phyloP scores from a whole-genome alignment of 306 rosid genomes.

The Cucurbita argyrosperma region DNA sequence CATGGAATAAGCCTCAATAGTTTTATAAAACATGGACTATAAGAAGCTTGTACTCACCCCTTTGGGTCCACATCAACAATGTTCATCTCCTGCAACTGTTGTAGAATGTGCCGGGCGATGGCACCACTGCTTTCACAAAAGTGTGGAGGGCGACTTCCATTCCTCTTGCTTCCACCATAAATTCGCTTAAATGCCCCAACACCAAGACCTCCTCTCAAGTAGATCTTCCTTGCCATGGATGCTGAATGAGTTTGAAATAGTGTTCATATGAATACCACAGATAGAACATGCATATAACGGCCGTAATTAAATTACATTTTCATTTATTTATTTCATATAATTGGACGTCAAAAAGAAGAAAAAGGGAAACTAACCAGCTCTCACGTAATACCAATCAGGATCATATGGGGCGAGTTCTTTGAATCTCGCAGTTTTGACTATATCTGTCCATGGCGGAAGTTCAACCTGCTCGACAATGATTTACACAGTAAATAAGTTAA shows the following conservation, averaged over 20 bases:
- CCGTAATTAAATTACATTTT: too few relatives aligned
- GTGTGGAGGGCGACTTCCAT: conserved; percentile 71
- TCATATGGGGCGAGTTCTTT: conserved; percentile 69
- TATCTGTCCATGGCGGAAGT: conserved; percentile 67
- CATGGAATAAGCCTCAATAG: too few relatives aligned
- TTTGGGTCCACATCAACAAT: conserved; percentile 44
- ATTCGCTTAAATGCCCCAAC: conserved; percentile 61
- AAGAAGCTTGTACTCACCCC: conserved; percentile 24
- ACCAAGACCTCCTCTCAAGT: conserved; percentile 72
- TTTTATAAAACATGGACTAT: too few relatives aligned
- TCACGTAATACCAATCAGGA: conserved; percentile 60
- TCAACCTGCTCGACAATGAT: conserved; percentile 27
- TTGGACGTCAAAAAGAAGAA: not conserved
- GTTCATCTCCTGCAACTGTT: conserved; percentile 38
- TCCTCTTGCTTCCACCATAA: conserved; percentile 71
- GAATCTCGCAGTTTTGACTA: conserved; percentile 55
- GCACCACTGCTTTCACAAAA: conserved; percentile 66
- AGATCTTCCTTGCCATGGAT: conserved; percentile 71
- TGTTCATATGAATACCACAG: not conserved
- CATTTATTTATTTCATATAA: not conserved
- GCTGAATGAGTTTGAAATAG: conserved; percentile 9
- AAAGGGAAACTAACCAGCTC: conserved; percentile 37
- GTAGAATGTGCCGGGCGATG: conserved; percentile 52
- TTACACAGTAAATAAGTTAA: not conserved
- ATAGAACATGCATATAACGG: not conserved